Conservation (phyloP, 768 basidiomycete genomes). For the Tephrocybe sp. region DNA sequence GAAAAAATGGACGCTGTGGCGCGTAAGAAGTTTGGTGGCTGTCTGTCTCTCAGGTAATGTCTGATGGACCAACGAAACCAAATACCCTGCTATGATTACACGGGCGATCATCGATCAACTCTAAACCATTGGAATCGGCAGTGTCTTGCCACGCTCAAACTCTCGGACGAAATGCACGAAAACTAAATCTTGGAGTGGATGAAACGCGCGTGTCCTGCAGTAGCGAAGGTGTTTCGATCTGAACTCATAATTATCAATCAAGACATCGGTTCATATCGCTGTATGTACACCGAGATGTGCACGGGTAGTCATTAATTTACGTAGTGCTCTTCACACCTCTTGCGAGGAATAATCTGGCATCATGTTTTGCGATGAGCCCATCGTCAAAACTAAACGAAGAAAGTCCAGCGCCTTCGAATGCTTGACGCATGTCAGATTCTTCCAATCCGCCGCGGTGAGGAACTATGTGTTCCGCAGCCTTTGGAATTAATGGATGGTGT, state of each 20-base stretch:
- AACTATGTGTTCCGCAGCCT: conserved; percentile 44
- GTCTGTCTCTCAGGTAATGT: conserved; percentile 56
- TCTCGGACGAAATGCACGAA: too few relatives aligned
- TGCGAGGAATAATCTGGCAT: conserved; percentile 55
- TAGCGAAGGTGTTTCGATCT: too few relatives aligned
- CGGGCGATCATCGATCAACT: too few relatives aligned
- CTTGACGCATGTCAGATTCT: conserved; percentile 43
- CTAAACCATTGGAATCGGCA: too few relatives aligned
- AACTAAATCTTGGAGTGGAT: too few relatives aligned
- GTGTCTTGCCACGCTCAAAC: too few relatives aligned
- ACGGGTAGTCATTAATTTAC: neutral
- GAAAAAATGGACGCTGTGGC: conserved; percentile 63
- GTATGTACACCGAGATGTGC: neutral
- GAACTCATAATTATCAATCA: too few relatives aligned
- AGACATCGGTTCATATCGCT: too few relatives aligned
- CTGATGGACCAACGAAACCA: neutral
- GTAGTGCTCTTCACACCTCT: conserved; percentile 40
- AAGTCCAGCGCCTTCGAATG: conserved; percentile 58
- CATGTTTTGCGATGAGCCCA: conserved; percentile 28
- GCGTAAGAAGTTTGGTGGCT: conserved; percentile 71
- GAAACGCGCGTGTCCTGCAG: too few relatives aligned
- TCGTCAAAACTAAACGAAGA: conserved; percentile 39
- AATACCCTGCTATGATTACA: too few relatives aligned
- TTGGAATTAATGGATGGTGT: conserved; percentile 25
- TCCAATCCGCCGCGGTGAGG: conserved; percentile 55